Conservation (phyloP, 1,284 basidiomycete species). For the Blastosporella zonata region DNA sequence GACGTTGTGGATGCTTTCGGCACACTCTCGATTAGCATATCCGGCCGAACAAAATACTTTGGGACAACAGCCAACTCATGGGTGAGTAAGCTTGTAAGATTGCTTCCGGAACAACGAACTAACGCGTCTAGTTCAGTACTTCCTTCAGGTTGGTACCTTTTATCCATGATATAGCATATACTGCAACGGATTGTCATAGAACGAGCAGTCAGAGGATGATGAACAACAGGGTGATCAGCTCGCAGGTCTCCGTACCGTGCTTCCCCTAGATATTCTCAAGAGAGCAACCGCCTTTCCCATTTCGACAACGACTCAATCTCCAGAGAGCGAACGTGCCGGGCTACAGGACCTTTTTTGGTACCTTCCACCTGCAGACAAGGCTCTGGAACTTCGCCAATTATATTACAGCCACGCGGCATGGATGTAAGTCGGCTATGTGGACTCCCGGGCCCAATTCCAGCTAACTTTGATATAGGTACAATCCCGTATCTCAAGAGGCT, state of each 20-base stretch:
- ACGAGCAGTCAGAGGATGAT: constrained; percentile 57
- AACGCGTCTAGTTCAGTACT: constrained; percentile 47
- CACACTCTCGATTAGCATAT: constrained; percentile 64
- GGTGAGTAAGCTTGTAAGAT: constrained; percentile 40
- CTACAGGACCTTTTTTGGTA: constrained; percentile 65
- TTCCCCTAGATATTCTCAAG: constrained; percentile 59
- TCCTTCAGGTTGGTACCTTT: constrained; percentile 43
- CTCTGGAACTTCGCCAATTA: constrained; percentile 55
- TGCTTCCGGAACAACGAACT: constrained; percentile 3
- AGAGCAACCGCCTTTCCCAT: constrained; percentile 66
- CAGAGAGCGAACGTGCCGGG: constrained; percentile 44
- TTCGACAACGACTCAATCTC: constrained; percentile 42
- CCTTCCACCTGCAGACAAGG: constrained; percentile 57
- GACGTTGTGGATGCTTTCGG: constrained; percentile 78
- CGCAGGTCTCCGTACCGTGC: constrained; percentile 47
- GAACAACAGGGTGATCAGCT: constrained; percentile 46
- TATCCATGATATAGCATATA: background rate
- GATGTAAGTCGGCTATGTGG: constrained; percentile 52
- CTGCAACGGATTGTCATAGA: constrained; percentile 34
- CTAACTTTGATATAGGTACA: constrained; percentile 51
- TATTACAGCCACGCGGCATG: constrained; percentile 73
- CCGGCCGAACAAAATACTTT: constrained; percentile 69
- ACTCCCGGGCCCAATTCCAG: constrained; percentile 16
- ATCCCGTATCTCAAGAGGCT: constrained; percentile 61
- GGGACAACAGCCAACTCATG: constrained; percentile 76